Conservation (phyloP, 768 basidiomycete genomes). For the Kwoniella sp. region DNA sequence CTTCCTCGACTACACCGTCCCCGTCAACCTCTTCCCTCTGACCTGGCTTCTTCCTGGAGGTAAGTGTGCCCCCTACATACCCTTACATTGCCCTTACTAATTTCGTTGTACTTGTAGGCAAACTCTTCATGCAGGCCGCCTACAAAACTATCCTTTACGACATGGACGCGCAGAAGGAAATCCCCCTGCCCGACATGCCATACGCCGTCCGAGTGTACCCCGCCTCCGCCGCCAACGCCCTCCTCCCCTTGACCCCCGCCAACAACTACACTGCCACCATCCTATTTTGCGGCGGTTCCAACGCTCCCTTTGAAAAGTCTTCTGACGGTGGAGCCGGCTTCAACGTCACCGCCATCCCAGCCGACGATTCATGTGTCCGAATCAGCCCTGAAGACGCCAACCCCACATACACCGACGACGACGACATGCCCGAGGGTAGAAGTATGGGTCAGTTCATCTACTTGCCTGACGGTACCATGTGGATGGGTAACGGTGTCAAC, state of each 20-base stretch:
- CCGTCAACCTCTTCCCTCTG: conserved; percentile 71
- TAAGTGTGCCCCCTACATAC: conserved; percentile 11
- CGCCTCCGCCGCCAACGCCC: conserved; percentile 80
- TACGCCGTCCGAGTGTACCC: conserved; percentile 57
- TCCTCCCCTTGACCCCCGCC: conserved; percentile 85
- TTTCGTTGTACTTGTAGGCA: conserved; percentile 38
- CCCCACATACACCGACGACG: conserved; percentile 52
- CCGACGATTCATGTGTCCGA: conserved; percentile 75
- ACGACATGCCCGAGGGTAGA: conserved; percentile 50
- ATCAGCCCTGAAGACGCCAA: conserved; percentile 66
- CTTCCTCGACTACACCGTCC: conserved; percentile 69
- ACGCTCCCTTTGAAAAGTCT: conserved; percentile 62
- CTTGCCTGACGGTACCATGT: conserved; percentile 59
- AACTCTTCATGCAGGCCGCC: conserved; percentile 57
- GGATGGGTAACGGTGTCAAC: conserved; percentile 60
- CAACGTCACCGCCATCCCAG: conserved; percentile 60
- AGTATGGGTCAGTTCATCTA: conserved; percentile 91
- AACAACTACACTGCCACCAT: conserved; percentile 86
- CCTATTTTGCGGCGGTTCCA: conserved; percentile 84
- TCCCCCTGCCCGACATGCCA: conserved; percentile 64
- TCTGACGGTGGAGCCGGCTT: conserved; percentile 72
- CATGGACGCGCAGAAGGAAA: conserved; percentile 65
- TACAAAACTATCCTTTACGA: conserved; percentile 64
- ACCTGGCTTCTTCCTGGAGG: conserved; percentile 65
- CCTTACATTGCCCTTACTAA: conserved; percentile 3